Evolutionary conservation across 2,329 filamentous ascomycete genomes (phyloP).

Genomic region (Herpotrichia juniperi): DNA sequence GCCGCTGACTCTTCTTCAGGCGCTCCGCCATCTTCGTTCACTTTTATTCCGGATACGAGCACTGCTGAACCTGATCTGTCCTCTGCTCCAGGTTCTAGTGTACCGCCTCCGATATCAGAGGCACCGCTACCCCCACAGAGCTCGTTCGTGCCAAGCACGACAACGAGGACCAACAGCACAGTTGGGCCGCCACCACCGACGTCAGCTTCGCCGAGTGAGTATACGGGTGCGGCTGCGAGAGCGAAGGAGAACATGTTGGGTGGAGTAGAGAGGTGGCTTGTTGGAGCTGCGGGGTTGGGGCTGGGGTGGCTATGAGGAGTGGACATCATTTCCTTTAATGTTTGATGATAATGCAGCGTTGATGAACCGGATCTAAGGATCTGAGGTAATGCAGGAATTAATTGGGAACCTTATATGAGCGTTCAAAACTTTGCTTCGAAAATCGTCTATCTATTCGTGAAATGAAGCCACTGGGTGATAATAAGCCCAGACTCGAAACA

Average conservation of each 20-base stretch:
- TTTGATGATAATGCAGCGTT: neutral
- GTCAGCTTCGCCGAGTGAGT: constrained; percentile 12
- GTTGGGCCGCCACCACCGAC: constrained; percentile 9
- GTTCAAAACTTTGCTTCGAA: no score
- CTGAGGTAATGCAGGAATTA: no score
- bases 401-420: no score
- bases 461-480: no score
- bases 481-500: no score
- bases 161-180: constrained; percentile 8
- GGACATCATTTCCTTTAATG: no score
- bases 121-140: constrained; percentile 7
- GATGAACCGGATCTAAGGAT: no score
- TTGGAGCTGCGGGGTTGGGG: constrained; percentile 33
- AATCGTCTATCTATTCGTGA: no score
- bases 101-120: neutral
- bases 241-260: constrained; percentile 19
- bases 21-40: constrained; percentile 15
- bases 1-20: constrained; percentile 28
- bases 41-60: constrained; percentile 3
- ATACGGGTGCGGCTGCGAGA: constrained; percentile 23
- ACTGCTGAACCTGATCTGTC: neutral
- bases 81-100: neutral
- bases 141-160: constrained; percentile 8
- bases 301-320: constrained; percentile 24
- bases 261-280: constrained; percentile 22